Percentiles rank a stretch among this genome's conserved stretches.
phyloP scores from a whole-genome alignment of 78 protist genomes.

The Monocercomonoides exilis region DNA sequence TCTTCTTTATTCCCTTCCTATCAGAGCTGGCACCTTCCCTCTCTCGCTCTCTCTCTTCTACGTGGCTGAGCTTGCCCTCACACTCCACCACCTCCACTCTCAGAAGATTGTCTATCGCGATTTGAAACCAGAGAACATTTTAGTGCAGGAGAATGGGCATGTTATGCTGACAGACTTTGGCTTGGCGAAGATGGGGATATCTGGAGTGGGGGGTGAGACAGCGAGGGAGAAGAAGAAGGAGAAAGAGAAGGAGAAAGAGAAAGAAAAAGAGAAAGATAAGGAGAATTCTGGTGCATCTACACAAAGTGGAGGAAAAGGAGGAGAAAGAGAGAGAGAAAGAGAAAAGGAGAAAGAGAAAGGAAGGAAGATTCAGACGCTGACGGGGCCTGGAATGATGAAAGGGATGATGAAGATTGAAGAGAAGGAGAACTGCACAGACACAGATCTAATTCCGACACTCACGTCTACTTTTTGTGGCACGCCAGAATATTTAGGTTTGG shows the following conservation, averaged over 20 bases:
- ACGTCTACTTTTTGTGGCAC: neutral
- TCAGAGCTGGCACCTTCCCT: conserved; percentile 10
- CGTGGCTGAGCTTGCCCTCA: neutral
- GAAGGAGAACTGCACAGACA: too few species aligned
- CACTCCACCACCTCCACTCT: conserved; percentile 8
- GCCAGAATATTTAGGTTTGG: conserved; percentile 1
- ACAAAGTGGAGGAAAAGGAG: too few species aligned
- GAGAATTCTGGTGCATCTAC: too few species aligned
- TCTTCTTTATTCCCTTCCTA: neutral
- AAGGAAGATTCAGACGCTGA: neutral
- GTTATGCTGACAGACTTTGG: conserved; percentile 35
- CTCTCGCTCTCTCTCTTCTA: neutral
- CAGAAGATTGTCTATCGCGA: conserved; percentile 41
- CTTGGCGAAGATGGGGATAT: conserved; percentile 9
- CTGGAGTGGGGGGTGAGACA: neutral
- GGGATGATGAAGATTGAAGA: too few species aligned
- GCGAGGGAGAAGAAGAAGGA: neutral
- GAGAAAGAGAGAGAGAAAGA: too few species aligned
- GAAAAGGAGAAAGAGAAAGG: neutral
- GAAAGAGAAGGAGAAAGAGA: too few species aligned
- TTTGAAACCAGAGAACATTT: conserved; percentile 44
- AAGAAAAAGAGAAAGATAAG: too few species aligned
- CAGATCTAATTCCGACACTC: neutral
- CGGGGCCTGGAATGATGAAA: too few species aligned
- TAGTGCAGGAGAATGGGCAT: neutral